Conservation (phyloP, 139 green algal species). For the Micractinium conductrix region DNA sequence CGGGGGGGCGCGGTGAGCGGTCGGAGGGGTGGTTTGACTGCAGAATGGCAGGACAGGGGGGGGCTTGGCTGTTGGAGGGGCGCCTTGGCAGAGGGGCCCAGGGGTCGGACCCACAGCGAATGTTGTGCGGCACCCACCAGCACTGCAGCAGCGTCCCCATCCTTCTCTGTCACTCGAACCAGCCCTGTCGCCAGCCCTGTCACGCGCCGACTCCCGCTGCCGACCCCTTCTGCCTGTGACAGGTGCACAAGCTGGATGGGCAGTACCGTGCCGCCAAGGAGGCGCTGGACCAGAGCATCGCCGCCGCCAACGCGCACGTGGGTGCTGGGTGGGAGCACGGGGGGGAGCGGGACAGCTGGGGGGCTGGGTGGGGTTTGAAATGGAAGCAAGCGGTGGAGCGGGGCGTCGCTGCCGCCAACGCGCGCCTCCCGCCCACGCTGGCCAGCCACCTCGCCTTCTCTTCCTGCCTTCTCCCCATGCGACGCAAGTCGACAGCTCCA, state of each 20-base stretch:
- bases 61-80: too few species aligned
- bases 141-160: too few species aligned
- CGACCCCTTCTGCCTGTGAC: background rate
- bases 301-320: conserved; percentile 42
- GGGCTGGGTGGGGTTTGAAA: background rate
- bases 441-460: too few species aligned
- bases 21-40: too few species aligned
- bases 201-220: background rate
- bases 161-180: too few species aligned
- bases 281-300: conserved; percentile 57
- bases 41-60: too few species aligned
- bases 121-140: too few species aligned
- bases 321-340: background rate
- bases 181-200: conserved; percentile 49
- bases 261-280: conserved; percentile 55
- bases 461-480: background rate
- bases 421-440: background rate
- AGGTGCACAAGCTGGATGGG: conserved; percentile 63
- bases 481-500: too few species aligned
- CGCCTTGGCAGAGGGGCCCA: too few species aligned
- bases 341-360: background rate
- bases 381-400: conserved; percentile 6
- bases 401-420: background rate
- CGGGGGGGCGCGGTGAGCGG: too few species aligned
- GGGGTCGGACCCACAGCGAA: too few species aligned